Evolutionary conservation across 225 moss, liverwort and hornwort species (phyloP).

Genomic region (Bryum argenteum): DNA sequence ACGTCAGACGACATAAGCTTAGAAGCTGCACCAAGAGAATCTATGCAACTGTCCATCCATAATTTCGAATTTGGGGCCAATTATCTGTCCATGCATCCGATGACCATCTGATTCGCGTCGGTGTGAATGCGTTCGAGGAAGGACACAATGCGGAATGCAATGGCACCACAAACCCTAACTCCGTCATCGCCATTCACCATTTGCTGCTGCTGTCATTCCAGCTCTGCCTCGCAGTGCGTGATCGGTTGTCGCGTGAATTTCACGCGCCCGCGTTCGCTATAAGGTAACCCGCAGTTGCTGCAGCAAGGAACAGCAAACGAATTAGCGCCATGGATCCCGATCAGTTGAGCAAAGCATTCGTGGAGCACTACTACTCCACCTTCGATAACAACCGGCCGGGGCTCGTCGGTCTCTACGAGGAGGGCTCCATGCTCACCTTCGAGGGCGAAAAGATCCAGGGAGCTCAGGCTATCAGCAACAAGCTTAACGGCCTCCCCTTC

Average conservation of each 20-base stretch:
- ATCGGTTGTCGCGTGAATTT: conserved; percentile 37
- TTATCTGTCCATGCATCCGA: too few relatives aligned
- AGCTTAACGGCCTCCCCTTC: conserved; percentile 70
- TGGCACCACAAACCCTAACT: conserved; percentile 27
- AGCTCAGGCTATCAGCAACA: conserved; percentile 68
- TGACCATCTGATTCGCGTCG: too few relatives aligned
- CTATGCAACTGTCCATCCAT: too few relatives aligned
- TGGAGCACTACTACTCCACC: conserved; percentile 90
- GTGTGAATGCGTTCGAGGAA: conserved; percentile 9
- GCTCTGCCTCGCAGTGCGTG: conserved; percentile 27
- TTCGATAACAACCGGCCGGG: conserved; percentile 77
- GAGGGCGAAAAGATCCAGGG: conserved; percentile 91
- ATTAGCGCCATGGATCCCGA: conserved; percentile 73
- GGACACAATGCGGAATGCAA: too few relatives aligned
- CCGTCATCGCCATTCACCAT: not conserved
- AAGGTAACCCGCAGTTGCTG: not conserved
- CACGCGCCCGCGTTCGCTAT: conserved; percentile 25
- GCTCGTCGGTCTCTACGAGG: conserved; percentile 74
- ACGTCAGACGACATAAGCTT: too few relatives aligned
- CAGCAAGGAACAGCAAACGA: not conserved
- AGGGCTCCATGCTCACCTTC: conserved; percentile 88
- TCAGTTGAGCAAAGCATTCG: conserved; percentile 74
- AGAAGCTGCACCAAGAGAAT: too few relatives aligned
- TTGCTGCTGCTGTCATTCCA: not conserved
- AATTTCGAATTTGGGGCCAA: too few relatives aligned